phyloP scores from a whole-genome alignment of 176 grass and related monocot genomes.

The Saccharum spontaneum region DNA sequence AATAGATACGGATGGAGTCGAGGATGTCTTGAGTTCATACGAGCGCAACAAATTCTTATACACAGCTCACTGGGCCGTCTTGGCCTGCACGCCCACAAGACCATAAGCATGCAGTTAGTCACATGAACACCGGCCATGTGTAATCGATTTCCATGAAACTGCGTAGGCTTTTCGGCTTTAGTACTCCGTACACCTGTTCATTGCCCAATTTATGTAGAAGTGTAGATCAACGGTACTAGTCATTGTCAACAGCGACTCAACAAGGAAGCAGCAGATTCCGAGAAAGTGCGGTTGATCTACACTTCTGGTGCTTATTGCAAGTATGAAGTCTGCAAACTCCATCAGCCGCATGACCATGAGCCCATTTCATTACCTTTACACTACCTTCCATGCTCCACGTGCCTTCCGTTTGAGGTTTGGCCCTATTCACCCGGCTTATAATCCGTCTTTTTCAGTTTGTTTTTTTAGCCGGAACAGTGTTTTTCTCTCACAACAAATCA shows the following conservation, averaged over 20 bases:
- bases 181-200: too few relatives aligned
- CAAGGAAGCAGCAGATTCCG: conserved; percentile 4
- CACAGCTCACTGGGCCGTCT: background rate
- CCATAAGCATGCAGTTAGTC: background rate
- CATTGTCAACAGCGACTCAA: background rate
- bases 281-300: background rate
- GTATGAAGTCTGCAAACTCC: background rate
- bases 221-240: background rate
- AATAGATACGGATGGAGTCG: too few relatives aligned
- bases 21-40: background rate
- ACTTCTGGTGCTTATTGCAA: background rate
- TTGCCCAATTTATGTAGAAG: background rate
- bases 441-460: too few relatives aligned
- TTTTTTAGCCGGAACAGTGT: too few relatives aligned
- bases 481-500: too few relatives aligned
- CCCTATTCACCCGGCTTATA: too few relatives aligned
- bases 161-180: background rate
- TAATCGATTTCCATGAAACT: background rate
- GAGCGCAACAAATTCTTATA: background rate
- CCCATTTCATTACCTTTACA: background rate
- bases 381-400: background rate
- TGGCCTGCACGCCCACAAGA: background rate
- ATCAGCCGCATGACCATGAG: background rate
- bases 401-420: background rate
- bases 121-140: background rate